Percentiles rank a stretch among this genome's conserved stretches.
These are phyloP conservation scores for Hypoxylon sp. DNA, from an alignment of 2,329 filamentous ascomycete species.

Conservation along the genomic window DNA sequence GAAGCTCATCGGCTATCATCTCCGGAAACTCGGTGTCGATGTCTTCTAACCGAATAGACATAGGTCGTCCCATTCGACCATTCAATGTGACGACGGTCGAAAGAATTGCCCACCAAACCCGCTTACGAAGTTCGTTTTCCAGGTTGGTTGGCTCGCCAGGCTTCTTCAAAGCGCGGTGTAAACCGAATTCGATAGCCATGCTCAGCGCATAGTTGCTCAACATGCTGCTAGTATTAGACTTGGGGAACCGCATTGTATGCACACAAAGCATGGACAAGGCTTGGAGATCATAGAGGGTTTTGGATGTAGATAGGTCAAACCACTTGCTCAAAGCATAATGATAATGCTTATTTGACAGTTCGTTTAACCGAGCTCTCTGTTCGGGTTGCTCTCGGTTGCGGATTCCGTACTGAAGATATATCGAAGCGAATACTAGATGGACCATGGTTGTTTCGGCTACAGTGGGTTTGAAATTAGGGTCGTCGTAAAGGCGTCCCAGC, in stretches of 20 bases:
- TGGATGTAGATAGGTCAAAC: constrained; percentile 73
- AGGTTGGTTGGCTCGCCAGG: constrained; percentile 66
- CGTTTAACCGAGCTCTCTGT: constrained; percentile 69
- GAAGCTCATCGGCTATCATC: constrained; percentile 77
- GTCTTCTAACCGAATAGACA: constrained; percentile 80
- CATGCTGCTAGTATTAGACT: constrained; percentile 81
- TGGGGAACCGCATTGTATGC: constrained; percentile 83
- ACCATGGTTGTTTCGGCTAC: constrained; percentile 77
- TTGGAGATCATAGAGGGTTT: constrained; percentile 77
- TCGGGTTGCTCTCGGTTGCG: constrained; percentile 73
- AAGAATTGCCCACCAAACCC: constrained; percentile 82
- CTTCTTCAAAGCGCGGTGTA: constrained; percentile 78
- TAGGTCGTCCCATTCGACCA: constrained; percentile 82
- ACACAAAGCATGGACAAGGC: constrained; percentile 79
- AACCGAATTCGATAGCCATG: constrained; percentile 79
- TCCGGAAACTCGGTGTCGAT: constrained; percentile 85
- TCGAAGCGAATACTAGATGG: constrained; percentile 84
- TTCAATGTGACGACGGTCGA: constrained; percentile 77
- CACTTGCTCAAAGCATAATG: constrained; percentile 80
- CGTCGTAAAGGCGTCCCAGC: constrained; percentile 78
- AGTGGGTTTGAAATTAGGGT: constrained; percentile 73
- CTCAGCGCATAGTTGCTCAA: constrained; percentile 76
- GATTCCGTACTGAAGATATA: constrained; percentile 83
- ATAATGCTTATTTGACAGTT: constrained; percentile 82
- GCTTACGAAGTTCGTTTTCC: constrained; percentile 81